Percentiles rank a stretch among this genome's conserved stretches.
Evolutionary conservation across 2,329 filamentous ascomycete species (phyloP).

Genomic region (Proliferodiscus dingleyae): DNA sequence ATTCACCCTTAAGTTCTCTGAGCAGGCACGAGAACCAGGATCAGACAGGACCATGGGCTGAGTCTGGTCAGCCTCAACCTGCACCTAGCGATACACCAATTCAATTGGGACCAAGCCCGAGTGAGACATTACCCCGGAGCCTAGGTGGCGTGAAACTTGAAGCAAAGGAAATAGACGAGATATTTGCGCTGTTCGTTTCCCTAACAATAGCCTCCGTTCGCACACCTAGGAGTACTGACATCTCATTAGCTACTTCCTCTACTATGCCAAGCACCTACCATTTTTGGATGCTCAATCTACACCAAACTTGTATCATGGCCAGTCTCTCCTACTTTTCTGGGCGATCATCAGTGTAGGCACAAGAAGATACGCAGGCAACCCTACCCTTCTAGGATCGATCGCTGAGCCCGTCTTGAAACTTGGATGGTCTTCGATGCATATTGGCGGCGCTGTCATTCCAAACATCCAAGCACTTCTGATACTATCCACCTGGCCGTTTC

Average conservation of each 20-base stretch:
- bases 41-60: not conserved
- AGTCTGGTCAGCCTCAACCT: not conserved
- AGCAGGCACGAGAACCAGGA: constrained; percentile 8
- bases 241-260: constrained; percentile 6
- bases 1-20: constrained; percentile 6
- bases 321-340: constrained; percentile 13
- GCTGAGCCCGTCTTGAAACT: constrained; percentile 7
- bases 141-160: constrained; percentile 6
- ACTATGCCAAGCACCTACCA: constrained; percentile 11
- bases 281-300: constrained; percentile 9
- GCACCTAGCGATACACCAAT: not conserved
- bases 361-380: constrained; percentile 7
- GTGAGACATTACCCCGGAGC: constrained; percentile 4
- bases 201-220: not conserved
- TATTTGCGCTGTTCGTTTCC: constrained; percentile 8
- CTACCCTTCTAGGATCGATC: constrained; percentile 5
- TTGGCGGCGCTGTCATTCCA: constrained; percentile 7
- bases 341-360: constrained; percentile 11
- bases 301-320: constrained; percentile 12
- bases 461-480: constrained; percentile 15
- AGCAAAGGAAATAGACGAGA: constrained; percentile 9
- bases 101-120: not conserved
- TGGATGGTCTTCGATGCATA: constrained; percentile 11
- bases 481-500: constrained; percentile 12
- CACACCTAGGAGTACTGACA: not conserved